Evolutionary conservation across 306 rosid species (phyloP).

Genomic region (Dalbergia cultrata): DNA sequence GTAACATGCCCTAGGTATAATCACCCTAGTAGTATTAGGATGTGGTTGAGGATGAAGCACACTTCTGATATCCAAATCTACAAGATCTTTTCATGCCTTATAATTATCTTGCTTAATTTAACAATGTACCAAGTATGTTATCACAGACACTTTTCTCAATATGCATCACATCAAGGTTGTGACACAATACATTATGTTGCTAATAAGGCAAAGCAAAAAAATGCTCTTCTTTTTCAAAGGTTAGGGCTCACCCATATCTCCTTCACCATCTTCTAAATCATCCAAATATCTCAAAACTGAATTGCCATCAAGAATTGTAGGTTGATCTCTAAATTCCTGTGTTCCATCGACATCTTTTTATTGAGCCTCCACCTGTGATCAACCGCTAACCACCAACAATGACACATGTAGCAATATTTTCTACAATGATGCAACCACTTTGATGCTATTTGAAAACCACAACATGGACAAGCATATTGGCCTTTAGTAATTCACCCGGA

Average conservation of each 20-base stretch:
- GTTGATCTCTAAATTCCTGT: not conserved
- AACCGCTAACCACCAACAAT: too few species aligned
- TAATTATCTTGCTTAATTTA: not conserved
- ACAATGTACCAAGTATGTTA: not conserved
- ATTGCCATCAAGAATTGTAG: too few species aligned
- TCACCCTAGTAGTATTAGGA: not conserved
- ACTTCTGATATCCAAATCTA: constrained; percentile 19
- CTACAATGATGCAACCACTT: too few species aligned
- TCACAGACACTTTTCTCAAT: not conserved
- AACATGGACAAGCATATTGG: too few species aligned
- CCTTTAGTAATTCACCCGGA: not conserved
- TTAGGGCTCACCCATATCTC: too few species aligned
- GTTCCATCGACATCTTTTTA: not conserved
- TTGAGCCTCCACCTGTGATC: constrained; percentile 2
- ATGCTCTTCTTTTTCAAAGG: too few species aligned
- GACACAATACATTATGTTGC: too few species aligned
- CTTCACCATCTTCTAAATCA: too few species aligned
- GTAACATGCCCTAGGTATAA: not conserved
- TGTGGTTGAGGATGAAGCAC: not conserved
- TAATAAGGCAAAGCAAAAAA: too few species aligned
- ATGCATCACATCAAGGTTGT: not conserved
- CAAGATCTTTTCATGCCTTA: not conserved
- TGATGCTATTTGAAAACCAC: too few species aligned
- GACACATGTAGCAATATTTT: too few species aligned
- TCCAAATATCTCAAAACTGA: too few species aligned